Evolutionary conservation across 2,329 filamentous ascomycete genomes (phyloP).

Genomic region (Beauveria varroae): DNA sequence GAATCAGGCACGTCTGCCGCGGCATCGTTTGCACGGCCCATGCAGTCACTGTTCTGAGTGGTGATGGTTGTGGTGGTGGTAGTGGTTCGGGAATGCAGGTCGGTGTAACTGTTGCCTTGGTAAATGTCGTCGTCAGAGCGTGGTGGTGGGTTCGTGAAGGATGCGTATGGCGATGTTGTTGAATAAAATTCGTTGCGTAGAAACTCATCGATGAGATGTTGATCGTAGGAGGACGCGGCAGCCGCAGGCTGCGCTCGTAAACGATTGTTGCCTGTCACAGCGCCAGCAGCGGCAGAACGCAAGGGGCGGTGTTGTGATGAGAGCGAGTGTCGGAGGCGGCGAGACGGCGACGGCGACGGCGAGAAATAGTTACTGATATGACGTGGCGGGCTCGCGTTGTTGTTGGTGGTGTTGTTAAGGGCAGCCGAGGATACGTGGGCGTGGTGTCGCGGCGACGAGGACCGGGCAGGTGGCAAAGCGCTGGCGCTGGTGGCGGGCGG

Average conservation of each 20-base stretch:
- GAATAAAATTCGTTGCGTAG: slow-evolving; percentile 27
- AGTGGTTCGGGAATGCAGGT: background rate
- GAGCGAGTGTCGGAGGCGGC: background rate
- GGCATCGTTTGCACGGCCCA: slow-evolving; percentile 1
- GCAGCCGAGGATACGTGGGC: background rate
- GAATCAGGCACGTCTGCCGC: slow-evolving; percentile 2
- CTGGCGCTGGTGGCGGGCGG: slow-evolving; percentile 11
- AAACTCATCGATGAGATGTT: slow-evolving; percentile 20
- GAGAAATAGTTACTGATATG: background rate
- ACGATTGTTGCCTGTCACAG: background rate
- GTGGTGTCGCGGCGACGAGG: slow-evolving; percentile 14
- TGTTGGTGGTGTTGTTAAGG: background rate
- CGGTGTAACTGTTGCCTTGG: slow-evolving; percentile 1
- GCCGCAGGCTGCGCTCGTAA: background rate
- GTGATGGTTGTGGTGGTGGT: background rate
- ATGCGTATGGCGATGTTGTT: slow-evolving; percentile 23
- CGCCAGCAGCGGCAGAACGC: background rate
- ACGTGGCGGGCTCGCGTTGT: slow-evolving; percentile 2
- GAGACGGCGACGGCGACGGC: background rate
- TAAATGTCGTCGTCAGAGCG: slow-evolving; percentile 7
- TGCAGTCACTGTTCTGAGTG: background rate
- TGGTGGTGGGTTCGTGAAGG: slow-evolving; percentile 17
- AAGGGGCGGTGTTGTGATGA: background rate
- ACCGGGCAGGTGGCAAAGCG: slow-evolving; percentile 13
- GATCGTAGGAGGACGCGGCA: slow-evolving; percentile 13